Evolutionary conservation across 1,139 yeast species (phyloP).

Genomic region (Pichia sp.): DNA sequence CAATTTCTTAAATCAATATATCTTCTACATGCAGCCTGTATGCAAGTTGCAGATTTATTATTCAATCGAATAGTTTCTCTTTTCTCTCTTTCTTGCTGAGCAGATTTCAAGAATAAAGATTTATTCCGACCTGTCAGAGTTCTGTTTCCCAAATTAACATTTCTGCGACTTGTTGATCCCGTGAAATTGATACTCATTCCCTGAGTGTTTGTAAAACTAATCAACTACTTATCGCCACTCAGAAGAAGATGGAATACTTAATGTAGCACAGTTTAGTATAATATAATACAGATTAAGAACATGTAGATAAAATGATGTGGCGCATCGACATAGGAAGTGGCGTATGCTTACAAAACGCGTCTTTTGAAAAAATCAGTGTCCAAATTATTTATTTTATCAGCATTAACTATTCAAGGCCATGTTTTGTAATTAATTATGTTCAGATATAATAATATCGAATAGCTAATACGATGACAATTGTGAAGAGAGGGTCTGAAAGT

Average conservation of each 20-base stretch:
- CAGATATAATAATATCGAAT: too few relatives aligned
- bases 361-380: too few relatives aligned
- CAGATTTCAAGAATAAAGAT: constrained; percentile 46
- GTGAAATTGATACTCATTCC: constrained; percentile 46
- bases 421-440: too few relatives aligned
- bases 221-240: too few relatives aligned
- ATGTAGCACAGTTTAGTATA: not conserved
- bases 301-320: too few relatives aligned
- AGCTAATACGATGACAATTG: not conserved
- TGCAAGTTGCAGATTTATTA: constrained; percentile 40
- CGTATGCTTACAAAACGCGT: too few relatives aligned
- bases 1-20: constrained; percentile 25
- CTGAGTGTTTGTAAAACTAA: too few relatives aligned
- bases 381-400: too few relatives aligned
- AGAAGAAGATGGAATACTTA: not conserved
- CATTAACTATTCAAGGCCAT: too few relatives aligned
- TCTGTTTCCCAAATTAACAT: constrained; percentile 68
- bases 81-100: constrained; percentile 58
- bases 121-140: constrained; percentile 32
- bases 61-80: constrained; percentile 52
- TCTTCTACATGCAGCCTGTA: constrained; percentile 45
- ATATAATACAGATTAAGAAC: not conserved
- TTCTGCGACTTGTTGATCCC: constrained; percentile 56
- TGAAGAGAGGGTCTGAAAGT: not conserved
- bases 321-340: too few relatives aligned